These are phyloP conservation scores for Noccaea bulbosa DNA, from an alignment of 345 rosid species.

Conservation along the genomic window DNA sequence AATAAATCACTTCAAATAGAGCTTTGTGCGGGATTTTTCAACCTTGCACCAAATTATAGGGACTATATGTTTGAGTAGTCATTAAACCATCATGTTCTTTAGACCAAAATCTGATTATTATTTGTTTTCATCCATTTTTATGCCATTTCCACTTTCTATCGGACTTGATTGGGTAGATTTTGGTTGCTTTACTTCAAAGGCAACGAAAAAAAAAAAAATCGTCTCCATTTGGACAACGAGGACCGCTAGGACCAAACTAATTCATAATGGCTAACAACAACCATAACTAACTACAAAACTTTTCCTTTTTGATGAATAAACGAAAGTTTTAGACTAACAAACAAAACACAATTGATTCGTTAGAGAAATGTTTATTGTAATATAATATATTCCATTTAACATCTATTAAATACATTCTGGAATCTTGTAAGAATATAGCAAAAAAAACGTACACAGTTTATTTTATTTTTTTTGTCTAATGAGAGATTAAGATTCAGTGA, in stretches of 20 bases:
- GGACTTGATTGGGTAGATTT: neutral
- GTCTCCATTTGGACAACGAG: neutral
- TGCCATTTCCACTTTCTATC: too few species aligned
- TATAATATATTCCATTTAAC: slow-evolving; percentile 2
- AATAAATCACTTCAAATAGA: too few species aligned
- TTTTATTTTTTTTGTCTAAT: too few species aligned
- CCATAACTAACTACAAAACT: slow-evolving; percentile 32
- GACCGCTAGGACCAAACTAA: slow-evolving; percentile 37
- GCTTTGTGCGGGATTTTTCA: too few species aligned
- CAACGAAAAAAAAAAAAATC: neutral
- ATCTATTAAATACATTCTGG: neutral
- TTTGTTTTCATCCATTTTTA: too few species aligned
- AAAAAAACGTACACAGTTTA: neutral
- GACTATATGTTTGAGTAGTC: too few species aligned
- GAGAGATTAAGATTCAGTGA: slow-evolving; percentile 32
- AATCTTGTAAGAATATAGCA: neutral
- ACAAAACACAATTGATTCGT: neutral
- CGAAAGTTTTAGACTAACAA: neutral
- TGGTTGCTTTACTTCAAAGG: slow-evolving; percentile 37
- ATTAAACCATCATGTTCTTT: too few species aligned
- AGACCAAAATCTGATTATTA: too few species aligned
- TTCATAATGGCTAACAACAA: slow-evolving; percentile 34
- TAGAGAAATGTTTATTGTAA: neutral
- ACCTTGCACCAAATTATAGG: too few species aligned
- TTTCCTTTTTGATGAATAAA: slow-evolving; percentile 5